Percentiles rank a stretch among this genome's conserved stretches.
Evolutionary conservation across 345 rosid species (phyloP).

Genomic region (Populus euphratica): DNA sequence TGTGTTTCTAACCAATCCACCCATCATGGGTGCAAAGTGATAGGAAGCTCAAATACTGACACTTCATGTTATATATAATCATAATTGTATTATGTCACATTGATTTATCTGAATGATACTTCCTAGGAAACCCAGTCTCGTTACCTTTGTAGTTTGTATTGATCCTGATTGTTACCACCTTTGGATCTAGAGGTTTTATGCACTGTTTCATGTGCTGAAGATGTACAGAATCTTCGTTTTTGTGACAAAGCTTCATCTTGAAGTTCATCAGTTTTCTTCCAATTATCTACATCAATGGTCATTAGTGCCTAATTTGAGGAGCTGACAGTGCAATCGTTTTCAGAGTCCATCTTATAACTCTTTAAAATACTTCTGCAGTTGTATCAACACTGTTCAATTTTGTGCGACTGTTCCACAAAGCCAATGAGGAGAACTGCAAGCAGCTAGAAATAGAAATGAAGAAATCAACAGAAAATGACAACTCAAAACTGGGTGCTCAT

Average conservation of each 20-base stretch:
- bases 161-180: background rate
- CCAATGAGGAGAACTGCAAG: slow-evolving; percentile 76
- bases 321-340: background rate
- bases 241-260: background rate
- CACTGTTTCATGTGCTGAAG: background rate
- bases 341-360: background rate
- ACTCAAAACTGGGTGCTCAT: slow-evolving; percentile 35
- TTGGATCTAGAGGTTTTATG: background rate
- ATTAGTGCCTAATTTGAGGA: background rate
- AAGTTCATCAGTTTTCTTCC: background rate
- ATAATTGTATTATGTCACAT: background rate
- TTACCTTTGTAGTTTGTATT: background rate
- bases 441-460: slow-evolving; percentile 66
- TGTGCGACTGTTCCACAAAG: slow-evolving; percentile 69
- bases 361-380: slow-evolving; percentile 40
- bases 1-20: background rate
- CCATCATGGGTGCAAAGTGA: background rate
- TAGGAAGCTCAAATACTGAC: background rate
- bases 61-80: background rate
- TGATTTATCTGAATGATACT: background rate
- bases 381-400: slow-evolving; percentile 71
- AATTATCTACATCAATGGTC: background rate
- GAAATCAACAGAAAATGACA: slow-evolving; percentile 48
- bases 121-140: background rate
- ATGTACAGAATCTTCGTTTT: background rate